phyloP scores from a whole-genome alignment of 2,329 filamentous ascomycete species.

The Botrytis byssoidea region DNA sequence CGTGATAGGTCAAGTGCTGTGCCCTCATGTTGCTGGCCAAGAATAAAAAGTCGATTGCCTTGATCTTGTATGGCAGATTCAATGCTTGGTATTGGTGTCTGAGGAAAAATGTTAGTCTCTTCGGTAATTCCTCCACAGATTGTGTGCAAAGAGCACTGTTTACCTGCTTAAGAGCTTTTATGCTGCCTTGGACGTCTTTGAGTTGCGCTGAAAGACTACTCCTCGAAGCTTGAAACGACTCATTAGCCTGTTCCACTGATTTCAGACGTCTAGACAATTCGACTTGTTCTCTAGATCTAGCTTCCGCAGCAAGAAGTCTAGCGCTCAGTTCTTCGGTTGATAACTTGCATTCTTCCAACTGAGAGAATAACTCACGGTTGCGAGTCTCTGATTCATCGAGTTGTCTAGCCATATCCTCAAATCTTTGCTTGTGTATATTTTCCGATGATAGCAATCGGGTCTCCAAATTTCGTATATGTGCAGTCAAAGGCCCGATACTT shows the following conservation, averaged over 20 bases:
- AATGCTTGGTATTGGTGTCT: conserved; percentile 1
- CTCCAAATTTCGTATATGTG: conserved; percentile 3
- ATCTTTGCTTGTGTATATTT: background rate
- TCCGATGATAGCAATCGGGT: background rate
- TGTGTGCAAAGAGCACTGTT: background rate
- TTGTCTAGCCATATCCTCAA: conserved; percentile 11
- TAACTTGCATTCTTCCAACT: background rate
- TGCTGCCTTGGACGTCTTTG: background rate
- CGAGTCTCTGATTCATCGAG: conserved; percentile 8
- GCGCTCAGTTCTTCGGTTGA: conserved; percentile 1
- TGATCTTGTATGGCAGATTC: conserved; percentile 3
- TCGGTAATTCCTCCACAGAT: background rate
- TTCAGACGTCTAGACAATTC: background rate
- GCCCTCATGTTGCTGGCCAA: background rate
- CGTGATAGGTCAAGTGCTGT: conserved; percentile 10
- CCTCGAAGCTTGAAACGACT: conserved; percentile 5
- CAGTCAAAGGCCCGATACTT: background rate
- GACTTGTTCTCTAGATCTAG: background rate
- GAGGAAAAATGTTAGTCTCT: background rate
- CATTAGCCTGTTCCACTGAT: background rate
- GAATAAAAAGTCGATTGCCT: background rate
- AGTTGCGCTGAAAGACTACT: background rate
- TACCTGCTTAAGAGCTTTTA: conserved; percentile 13
- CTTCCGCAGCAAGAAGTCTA: conserved; percentile 7
- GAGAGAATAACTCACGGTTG: background rate